Evolutionary conservation across 1,139 yeast species (phyloP), one percentile per base, ranked within the genome.

Genomic region (Blastobotrys niveus): DNA sequence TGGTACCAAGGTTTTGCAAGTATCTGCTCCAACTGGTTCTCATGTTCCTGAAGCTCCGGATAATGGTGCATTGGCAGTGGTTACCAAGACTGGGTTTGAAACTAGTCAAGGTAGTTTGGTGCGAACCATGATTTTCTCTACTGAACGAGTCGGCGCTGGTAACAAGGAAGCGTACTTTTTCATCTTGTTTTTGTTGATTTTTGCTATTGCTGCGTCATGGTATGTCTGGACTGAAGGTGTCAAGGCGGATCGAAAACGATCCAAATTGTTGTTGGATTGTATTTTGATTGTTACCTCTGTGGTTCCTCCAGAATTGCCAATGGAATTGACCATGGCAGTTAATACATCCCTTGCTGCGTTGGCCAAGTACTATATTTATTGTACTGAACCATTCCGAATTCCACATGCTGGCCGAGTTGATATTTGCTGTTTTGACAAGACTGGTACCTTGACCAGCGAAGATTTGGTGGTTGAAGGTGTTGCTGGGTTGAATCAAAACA

Each of bases 211-310:
- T 58, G 98, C 99, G 32, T 82, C 95, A 29, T 85, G 96, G 88
- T 93, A 91, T 62, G 98, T 91, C 45, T 91, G 99, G 99, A 83
- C 83, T 49, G 96, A 91, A 68, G 98, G 99, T 67, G 83, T 95
- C 32, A 81, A 76, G 65, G 82, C 86, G 86, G 97, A 96, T 58
- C 83, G 98, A 70, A 79, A 86, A 58, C 95, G 91, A 66, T 85
- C 95, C 46, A 91, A 91, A 68, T 77, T 91, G 62, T 82, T 91
- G 55, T 76, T 91, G 62, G 97, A 91, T 67, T 93, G 98, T 80
- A 84, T 91, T 54, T 78, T 91, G 62, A 93, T 91, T 58, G 77
- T 91, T 56, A 91, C 99, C 18, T 89, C 97, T 40, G 99, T 91
- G 55, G 99, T 91, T 36, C 99, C 99, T 35, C 98, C 99, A 43